Evolutionary conservation across 2,329 filamentous ascomycete species (phyloP).

Genomic region (Colletotrichum spaethianum): DNA sequence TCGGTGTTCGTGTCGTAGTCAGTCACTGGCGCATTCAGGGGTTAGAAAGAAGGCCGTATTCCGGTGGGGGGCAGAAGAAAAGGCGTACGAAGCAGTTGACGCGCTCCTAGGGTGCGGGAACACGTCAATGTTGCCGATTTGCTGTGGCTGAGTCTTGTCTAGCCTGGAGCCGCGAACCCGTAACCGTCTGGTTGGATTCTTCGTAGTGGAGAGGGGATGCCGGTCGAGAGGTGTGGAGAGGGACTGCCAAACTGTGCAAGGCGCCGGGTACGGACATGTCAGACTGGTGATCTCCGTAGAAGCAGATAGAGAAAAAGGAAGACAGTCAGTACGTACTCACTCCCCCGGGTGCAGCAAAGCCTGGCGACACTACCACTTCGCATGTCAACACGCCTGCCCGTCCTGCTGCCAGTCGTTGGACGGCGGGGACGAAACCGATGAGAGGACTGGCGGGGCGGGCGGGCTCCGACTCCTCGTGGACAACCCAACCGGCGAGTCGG

Average conservation of each 20-base stretch:
- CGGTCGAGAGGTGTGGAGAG: slow-evolving; percentile 11
- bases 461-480: slow-evolving; percentile 23
- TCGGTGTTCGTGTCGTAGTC: slow-evolving; percentile 19
- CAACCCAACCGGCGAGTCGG: slow-evolving; percentile 14
- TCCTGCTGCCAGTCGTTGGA: neutral
- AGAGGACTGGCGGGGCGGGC: slow-evolving; percentile 11
- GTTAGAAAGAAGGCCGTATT: slow-evolving; percentile 16
- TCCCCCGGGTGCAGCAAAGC: neutral
- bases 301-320: neutral
- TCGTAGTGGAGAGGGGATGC: slow-evolving; percentile 22
- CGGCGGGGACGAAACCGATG: neutral
- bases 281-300: slow-evolving; percentile 4
- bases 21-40: slow-evolving; percentile 20
- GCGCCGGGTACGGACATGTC: neutral
- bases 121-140: slow-evolving; percentile 25
- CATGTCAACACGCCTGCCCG: neutral
- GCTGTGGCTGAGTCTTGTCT: slow-evolving; percentile 34
- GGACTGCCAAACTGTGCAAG: neutral
- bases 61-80: slow-evolving; percentile 15
- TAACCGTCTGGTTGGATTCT: slow-evolving; percentile 31
- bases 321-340: neutral
- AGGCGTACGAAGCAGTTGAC: slow-evolving; percentile 20
- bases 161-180: slow-evolving; percentile 26
- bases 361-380: neutral
- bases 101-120: slow-evolving; percentile 5